A percentile compares a stretch with the other conserved stretches of the same genome.
Evolutionary conservation across 192 early-diverging fungal species (phyloP).

Genomic region (Entomortierella chlamydospora): DNA sequence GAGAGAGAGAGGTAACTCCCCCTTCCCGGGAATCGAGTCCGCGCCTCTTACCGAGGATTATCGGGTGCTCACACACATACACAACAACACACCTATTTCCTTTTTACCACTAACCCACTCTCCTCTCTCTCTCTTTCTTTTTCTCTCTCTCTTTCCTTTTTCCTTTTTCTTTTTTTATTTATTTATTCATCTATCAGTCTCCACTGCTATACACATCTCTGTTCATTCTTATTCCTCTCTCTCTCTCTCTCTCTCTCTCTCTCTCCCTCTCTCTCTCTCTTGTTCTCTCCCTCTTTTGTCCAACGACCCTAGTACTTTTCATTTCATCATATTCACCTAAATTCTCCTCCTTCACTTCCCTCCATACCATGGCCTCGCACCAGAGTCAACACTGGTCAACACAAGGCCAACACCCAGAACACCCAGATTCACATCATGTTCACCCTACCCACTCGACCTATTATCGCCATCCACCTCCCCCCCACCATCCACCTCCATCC

Average conservation of each 20-base stretch:
- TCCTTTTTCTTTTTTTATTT: not conserved
- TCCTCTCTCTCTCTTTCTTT: not conserved
- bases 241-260: not conserved
- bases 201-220: not conserved
- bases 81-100: not conserved
- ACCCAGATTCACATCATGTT: not conserved
- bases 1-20: no score
- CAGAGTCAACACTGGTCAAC: not conserved
- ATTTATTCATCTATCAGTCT: not conserved
- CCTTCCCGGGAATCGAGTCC: conserved; percentile 5
- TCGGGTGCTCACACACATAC: not conserved
- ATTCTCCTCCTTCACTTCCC: not conserved
- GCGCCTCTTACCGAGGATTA: conserved; percentile 12
- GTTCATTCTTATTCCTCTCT: not conserved
- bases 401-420: not conserved
- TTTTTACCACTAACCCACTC: no score
- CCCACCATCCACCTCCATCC: conserved; percentile 2
- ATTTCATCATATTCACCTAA: no score
- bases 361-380: not conserved
- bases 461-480: conserved; percentile 20
- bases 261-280: not conserved
- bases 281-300: not conserved
- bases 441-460: conserved; percentile 2
- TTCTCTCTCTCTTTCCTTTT: not conserved
- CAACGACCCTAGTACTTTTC: not conserved